Evolutionary conservation across 2,329 filamentous ascomycete genomes (phyloP).

Genomic region (Ceratocystis albifundus): DNA sequence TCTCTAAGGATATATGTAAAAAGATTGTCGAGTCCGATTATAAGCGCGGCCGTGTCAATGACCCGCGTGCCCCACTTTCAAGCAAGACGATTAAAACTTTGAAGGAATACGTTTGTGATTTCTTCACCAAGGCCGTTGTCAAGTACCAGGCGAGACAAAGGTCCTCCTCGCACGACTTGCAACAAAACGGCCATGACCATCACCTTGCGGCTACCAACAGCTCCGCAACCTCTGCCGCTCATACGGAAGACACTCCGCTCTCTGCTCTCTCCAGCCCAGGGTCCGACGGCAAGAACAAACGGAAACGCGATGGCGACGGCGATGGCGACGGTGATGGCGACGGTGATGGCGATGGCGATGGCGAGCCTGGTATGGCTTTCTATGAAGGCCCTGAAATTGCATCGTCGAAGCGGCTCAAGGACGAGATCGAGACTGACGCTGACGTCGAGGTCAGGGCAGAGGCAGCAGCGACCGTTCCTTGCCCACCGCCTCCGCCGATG

Average conservation of each 20-base stretch:
- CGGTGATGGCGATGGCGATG: constrained; percentile 6
- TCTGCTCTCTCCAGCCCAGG: constrained; percentile 29
- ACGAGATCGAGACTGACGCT: constrained; percentile 29
- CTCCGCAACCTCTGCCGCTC: constrained; percentile 24
- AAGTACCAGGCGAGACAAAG: constrained; percentile 62
- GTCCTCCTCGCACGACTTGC: constrained; percentile 33
- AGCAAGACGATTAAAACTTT: constrained; percentile 72
- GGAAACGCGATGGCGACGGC: constrained; percentile 47
- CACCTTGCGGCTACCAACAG: constrained; percentile 17
- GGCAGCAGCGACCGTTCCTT: constrained; percentile 34
- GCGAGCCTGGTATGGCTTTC: constrained; percentile 26
- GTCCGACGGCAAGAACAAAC: constrained; percentile 46
- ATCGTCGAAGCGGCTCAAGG: constrained; percentile 40
- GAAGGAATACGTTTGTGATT: constrained; percentile 72
- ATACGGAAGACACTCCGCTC: constrained; percentile 26
- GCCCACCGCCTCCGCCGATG: constrained; percentile 38
- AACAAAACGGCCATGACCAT: constrained; percentile 25
- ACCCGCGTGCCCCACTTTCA: constrained; percentile 59
- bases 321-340: too few relatives aligned
- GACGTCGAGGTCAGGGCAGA: neutral
- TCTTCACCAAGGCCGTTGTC: constrained; percentile 70
- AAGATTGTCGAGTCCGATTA: constrained; percentile 87
- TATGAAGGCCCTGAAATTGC: constrained; percentile 10
- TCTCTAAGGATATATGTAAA: constrained; percentile 61
- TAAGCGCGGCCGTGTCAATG: constrained; percentile 73